Evolutionary conservation across 805 yeast species (phyloP).

Genomic region (Wickerhamomyces canadensis): DNA sequence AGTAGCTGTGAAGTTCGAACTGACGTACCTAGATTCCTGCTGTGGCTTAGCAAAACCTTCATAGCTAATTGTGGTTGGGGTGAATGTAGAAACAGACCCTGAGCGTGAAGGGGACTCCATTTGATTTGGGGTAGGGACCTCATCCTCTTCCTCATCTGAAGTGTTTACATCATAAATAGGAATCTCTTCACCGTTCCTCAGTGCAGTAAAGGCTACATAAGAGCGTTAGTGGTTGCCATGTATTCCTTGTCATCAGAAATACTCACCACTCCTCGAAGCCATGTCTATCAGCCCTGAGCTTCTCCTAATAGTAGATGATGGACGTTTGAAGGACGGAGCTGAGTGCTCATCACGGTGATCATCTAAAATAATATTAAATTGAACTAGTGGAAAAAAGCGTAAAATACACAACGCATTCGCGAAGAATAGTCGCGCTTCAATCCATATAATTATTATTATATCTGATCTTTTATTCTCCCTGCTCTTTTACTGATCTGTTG

Average conservation of each 20-base stretch:
- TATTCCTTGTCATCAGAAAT: neutral
- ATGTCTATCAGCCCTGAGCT: too few relatives aligned
- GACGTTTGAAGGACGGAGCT: too few relatives aligned
- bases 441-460: too few relatives aligned
- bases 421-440: too few relatives aligned
- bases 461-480: too few relatives aligned
- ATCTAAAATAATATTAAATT: too few relatives aligned
- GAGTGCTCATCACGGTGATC: too few relatives aligned
- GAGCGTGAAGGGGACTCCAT: neutral
- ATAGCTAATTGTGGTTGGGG: neutral
- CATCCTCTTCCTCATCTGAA: slow-evolving; percentile 4
- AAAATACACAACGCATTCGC: too few relatives aligned
- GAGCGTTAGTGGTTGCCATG: neutral
- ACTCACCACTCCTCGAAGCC: too few relatives aligned
- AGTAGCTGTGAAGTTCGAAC: slow-evolving; percentile 34
- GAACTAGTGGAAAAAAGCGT: too few relatives aligned
- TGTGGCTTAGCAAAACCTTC: neutral
- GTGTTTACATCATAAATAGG: slow-evolving; percentile 6
- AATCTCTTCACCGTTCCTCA: neutral
- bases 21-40: slow-evolving; percentile 14
- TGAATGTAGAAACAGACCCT: neutral
- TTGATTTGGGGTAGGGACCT: neutral
- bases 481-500: too few relatives aligned
- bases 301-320: too few relatives aligned
- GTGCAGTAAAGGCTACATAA: neutral